Conservation (phyloP, 1,284 basidiomycete genomes). For the Tilletia horrida region DNA sequence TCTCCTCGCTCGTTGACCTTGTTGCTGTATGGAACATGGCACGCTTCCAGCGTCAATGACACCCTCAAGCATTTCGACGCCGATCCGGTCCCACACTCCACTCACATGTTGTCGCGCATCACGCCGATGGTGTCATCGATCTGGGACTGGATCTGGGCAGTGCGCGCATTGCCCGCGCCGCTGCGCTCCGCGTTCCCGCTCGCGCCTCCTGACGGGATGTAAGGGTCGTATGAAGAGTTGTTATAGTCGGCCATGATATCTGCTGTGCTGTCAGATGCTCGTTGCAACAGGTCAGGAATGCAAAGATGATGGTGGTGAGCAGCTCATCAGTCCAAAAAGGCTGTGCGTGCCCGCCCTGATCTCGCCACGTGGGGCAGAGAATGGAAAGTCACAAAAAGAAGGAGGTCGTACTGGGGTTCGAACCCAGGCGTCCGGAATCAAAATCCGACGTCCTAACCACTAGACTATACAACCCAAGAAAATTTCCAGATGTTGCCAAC, state of each 20-base stretch:
- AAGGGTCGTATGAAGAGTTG: slow-evolving; percentile 50
- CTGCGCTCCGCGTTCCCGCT: slow-evolving; percentile 37
- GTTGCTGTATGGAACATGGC: too few relatives aligned
- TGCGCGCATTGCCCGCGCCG: slow-evolving; percentile 44
- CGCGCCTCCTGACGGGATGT: slow-evolving; percentile 47
- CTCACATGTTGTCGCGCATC: slow-evolving; percentile 87
- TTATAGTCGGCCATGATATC: slow-evolving; percentile 32
- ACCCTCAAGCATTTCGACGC: too few relatives aligned
- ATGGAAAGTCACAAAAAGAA: too few relatives aligned
- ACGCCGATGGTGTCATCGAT: slow-evolving; percentile 63
- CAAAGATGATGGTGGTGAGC: too few relatives aligned
- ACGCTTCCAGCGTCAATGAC: too few relatives aligned
- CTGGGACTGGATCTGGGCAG: slow-evolving; percentile 52
- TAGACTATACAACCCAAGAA: slow-evolving; percentile 16
- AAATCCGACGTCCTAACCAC: slow-evolving; percentile 16
- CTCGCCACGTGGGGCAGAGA: too few relatives aligned
- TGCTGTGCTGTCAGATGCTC: not conserved
- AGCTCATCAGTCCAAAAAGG: too few relatives aligned
- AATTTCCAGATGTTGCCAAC: too few relatives aligned
- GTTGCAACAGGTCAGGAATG: too few relatives aligned
- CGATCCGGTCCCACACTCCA: not conserved
- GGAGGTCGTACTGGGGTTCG: slow-evolving; percentile 15
- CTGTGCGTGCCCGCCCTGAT: too few relatives aligned
- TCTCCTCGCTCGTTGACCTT: slow-evolving; percentile 95
- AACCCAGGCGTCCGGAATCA: slow-evolving; percentile 13